A percentile compares a stretch with the other conserved stretches of the same genome.
Conservation (phyloP, 2,329 filamentous ascomycete genomes). For the Claviceps maximensis region DNA sequence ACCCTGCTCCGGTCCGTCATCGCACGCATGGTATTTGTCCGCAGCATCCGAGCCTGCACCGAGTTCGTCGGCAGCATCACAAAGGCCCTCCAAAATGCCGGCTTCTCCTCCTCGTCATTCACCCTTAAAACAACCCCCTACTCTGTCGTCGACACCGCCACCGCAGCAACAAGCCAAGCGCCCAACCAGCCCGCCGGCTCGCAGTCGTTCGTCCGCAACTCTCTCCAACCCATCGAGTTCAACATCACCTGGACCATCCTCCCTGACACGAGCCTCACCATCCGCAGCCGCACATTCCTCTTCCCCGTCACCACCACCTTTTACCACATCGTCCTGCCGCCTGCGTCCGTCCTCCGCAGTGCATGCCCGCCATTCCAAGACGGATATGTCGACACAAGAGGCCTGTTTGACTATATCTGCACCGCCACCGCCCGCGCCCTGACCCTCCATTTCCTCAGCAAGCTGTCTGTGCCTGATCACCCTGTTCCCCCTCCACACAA, state of each 20-base stretch:
- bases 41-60: slow-evolving; percentile 25
- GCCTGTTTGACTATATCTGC: slow-evolving; percentile 33
- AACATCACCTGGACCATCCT: slow-evolving; percentile 32
- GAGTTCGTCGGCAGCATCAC: slow-evolving; percentile 31
- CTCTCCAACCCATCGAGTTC: slow-evolving; percentile 28
- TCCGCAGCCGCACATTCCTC: slow-evolving; percentile 32
- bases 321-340: slow-evolving; percentile 29
- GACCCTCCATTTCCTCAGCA: slow-evolving; percentile 20
- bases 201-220: slow-evolving; percentile 30
- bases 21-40: slow-evolving; percentile 31
- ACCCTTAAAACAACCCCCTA: slow-evolving; percentile 26
- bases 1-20: slow-evolving; percentile 39
- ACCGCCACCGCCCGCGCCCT: slow-evolving; percentile 29
- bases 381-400: slow-evolving; percentile 29
- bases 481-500: not conserved
- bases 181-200: slow-evolving; percentile 26
- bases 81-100: slow-evolving; percentile 30
- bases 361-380: slow-evolving; percentile 31
- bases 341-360: slow-evolving; percentile 21
- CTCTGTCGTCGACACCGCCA: slow-evolving; percentile 15
- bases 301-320: slow-evolving; percentile 30
- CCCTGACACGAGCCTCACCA: slow-evolving; percentile 26
- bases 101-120: slow-evolving; percentile 29
- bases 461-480: slow-evolving; percentile 6
- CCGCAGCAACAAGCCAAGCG: slow-evolving; percentile 9